Evolutionary conservation across 2,329 filamentous ascomycete species (phyloP).

Genomic region (Fusarium avenaceum): DNA sequence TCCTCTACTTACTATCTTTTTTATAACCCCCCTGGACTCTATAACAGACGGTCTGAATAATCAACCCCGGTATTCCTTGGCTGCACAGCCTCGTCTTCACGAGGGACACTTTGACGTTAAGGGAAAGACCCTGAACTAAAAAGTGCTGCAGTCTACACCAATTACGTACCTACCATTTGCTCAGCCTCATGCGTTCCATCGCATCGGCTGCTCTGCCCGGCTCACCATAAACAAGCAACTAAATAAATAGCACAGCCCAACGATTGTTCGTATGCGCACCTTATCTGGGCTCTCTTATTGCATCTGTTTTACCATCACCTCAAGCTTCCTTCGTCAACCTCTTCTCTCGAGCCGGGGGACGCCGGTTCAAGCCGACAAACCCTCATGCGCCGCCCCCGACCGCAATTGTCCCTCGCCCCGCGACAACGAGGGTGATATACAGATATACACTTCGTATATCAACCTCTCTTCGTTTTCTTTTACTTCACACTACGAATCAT

Average conservation of each 20-base stretch:
- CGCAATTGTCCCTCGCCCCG: constrained; percentile 46
- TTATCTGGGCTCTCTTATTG: constrained; percentile 24
- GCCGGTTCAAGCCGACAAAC: constrained; percentile 41
- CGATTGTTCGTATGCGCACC: constrained; percentile 5
- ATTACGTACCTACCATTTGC: constrained; percentile 41
- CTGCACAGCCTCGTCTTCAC: constrained; percentile 48
- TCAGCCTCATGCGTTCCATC: constrained; percentile 46
- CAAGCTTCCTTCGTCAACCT: constrained; percentile 23
- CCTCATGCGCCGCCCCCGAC: constrained; percentile 47
- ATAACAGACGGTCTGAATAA: constrained; percentile 16
- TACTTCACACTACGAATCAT: constrained; percentile 8
- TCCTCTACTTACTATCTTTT: background rate
- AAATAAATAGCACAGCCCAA: constrained; percentile 30
- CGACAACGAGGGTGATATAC: constrained; percentile 48
- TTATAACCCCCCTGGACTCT: constrained; percentile 1
- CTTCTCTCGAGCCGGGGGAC: constrained; percentile 35
- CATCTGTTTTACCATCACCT: constrained; percentile 7
- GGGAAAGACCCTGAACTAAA: constrained; percentile 31
- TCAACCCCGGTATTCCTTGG: constrained; percentile 29
- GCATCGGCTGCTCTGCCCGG: constrained; percentile 27
- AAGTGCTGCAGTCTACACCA: constrained; percentile 12
- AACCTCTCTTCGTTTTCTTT: constrained; percentile 12
- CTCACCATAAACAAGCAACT: constrained; percentile 19
- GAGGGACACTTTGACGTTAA: constrained; percentile 24
- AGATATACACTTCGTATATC: constrained; percentile 25